Evolutionary conservation across 176 grass and related monocot genomes (phyloP), one percentile per base, ranked within the genome.

Genomic region (Calamus simplicifolius): DNA sequence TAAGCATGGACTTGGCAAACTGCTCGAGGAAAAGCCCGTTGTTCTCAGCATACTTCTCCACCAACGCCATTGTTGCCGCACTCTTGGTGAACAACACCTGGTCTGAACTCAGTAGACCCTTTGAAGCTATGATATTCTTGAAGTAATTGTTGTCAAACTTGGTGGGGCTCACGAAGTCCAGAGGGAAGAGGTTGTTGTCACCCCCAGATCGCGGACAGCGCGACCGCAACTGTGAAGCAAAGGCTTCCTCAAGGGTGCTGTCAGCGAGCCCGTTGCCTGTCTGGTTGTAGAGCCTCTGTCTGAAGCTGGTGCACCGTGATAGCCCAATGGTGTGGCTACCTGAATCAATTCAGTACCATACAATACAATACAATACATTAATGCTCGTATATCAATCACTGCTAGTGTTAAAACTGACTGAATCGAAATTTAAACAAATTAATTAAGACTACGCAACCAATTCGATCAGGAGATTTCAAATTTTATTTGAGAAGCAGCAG

Each of bases 231-330:
- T 80, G 59, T 0, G 49, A 70, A 0, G 87, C 81, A 14, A 66
- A 89, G 16, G 76, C 69, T 23, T 29, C 52, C 5, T 89, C 88
- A 57, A 98, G 49, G 0, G 87, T 87, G 72, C 27, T 54, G 61
- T 97, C 93, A 1, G 93, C 75, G 48, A 72, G 6, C 52, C 84
- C 93, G n/a, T 88, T 82, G 49, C 78, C 84, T 0, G 69, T 73
- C 68, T 92, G 93, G 79, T 92, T 78, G 93, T 98, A 98, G 2
- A 98, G 79, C 79, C 93, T 72, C 75, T 98, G 93, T 1, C 93
- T 68, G 73, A 98, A 98, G 64, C 84, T 92, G 18, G 75, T 82
- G 79, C 93, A 98, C 19, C 79, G 84, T 25, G 93, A 75, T 43
- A 78, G 38, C 1, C 93, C 93, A 25, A 98, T 98, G 15, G 87